Base-by-base conservation (phyloP, 371 early-diverging fungal genomes). In the Coemansia sp. region DNA sequence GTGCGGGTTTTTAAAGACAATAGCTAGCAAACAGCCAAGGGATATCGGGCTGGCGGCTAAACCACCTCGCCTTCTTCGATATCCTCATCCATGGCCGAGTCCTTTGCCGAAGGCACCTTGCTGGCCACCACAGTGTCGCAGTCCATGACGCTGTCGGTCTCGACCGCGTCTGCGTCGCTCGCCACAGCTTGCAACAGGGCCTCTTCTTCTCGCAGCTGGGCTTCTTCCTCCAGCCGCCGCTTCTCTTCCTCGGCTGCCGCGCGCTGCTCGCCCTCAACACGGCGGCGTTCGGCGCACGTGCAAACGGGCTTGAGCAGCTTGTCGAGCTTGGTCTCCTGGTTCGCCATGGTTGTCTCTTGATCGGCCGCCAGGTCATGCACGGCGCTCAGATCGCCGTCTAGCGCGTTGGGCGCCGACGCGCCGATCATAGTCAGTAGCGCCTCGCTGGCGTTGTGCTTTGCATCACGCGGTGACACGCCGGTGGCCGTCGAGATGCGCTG, bases 391-490 rank as follows among this genome's bases (percentile, higher is more conserved):
- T 76, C 58, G 10, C 72, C 76, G 36, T 66, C 59, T 31, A 76
- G 58, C 6, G 76, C 53, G 34, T 71, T 71, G 4, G 76, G 76
- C 14, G 72, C 72, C 3, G 45, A 50, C 0, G 76, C 76, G 16
- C 71, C 76, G 26, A 76, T 66, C 51, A 20, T 20, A 0, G 40
- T 31, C 61, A 76, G 41, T 4, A 76, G 59, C 20, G 51, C 49
- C 20, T 42, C 61, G 30, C 55, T 47, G 2, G 68, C 71, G 26
- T 63, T 66, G 50, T 34, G 61, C 45, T 71, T 76, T 4, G 76
- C 71, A 55, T 76, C 67, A 1, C 76, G 59, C 33, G 68, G 67
- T 10, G 72, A 63, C 52, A 71, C 76, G 42, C 76, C 76, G 39
- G 38, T 51, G 9, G 54, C 61, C 5, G 48, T 48, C 2, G 55